Base-by-base conservation (phyloP, 2,329 filamentous ascomycete species). In the Stagonosporopsis vannaccii region DNA sequence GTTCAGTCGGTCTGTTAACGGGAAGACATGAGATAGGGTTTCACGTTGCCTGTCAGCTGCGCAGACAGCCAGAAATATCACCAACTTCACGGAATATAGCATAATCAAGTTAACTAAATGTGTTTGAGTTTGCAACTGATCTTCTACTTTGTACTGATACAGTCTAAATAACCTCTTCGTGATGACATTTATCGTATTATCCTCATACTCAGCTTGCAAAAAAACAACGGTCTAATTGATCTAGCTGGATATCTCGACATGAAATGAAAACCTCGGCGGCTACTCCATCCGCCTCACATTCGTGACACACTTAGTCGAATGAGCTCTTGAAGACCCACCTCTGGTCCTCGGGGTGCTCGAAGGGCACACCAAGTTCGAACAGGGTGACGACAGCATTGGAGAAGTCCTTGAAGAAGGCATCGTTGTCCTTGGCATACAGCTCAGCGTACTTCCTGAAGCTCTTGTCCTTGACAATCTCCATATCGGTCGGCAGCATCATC, bases 401-500 rank as follows among this genome's bases (percentile, higher is more conserved):
- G 77, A 98, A 99, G 77, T 98, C 94, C 78, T 89, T 89, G 86
- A 98, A 98, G 86, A 97, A 99, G 47, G 82, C 82, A 53, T 92
- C 90, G 77, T 91, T 91, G 79, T 97, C 91, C 83, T 91, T 91
- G 71, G 94, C 93, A 75, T 97, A 98, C 77, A 88, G 87, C 78
- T 96, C 87, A 26, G 94, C 91, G 71, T 85, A 88, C 72, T 85
- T 81, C 79, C 85, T 87, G 84, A 98, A 96, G 65, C 82, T 83
- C 85, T 94, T 94, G 81, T 98, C 94, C 81, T 93, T 86, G 72
- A 96, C 80, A 53, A 98, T 83, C 53, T 89, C 90, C 80, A 96
- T 87, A 74, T 99, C 94, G 63, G 92, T 90, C 49, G 95, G 95
- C 77, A 99, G 82, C 94, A 99, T 98, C 95, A 99, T 98, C 69